Evolutionary conservation across 2,329 filamentous ascomycete genomes (phyloP).

Genomic region (Pseudogymnoascus sp.): DNA sequence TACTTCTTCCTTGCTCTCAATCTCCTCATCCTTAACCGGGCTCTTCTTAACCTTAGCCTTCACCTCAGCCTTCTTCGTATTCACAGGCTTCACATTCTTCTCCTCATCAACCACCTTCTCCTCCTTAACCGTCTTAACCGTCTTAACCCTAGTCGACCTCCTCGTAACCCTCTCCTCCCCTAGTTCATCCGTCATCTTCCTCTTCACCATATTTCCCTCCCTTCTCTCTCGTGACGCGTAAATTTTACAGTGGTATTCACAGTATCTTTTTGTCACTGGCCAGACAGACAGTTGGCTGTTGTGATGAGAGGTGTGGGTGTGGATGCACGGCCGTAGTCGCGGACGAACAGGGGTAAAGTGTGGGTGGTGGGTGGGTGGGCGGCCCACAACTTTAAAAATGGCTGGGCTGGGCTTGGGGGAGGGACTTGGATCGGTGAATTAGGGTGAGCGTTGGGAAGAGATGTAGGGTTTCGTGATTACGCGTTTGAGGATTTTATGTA

Average conservation of each 20-base stretch:
- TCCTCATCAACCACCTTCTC: neutral
- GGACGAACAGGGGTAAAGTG: neutral
- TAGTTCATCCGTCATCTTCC: neutral
- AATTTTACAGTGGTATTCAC: neutral
- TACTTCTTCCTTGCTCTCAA: neutral
- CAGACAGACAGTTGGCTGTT: neutral
- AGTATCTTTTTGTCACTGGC: neutral
- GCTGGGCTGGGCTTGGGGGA: neutral
- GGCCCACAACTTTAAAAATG: neutral
- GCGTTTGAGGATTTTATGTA: too few species aligned
- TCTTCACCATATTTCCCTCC: too few species aligned
- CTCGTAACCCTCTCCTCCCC: neutral
- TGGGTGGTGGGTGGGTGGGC: neutral
- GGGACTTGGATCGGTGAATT: too few species aligned
- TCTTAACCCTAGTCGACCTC: neutral
- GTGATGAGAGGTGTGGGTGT: neutral
- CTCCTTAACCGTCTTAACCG: too few species aligned
- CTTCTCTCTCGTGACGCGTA: too few species aligned
- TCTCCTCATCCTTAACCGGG: constrained; percentile 33
- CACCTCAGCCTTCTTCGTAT: constrained; percentile 33
- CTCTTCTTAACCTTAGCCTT: constrained; percentile 36
- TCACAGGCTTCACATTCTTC: neutral
- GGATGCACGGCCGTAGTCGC: neutral
- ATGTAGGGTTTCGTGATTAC: too few species aligned
- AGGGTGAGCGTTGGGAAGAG: too few species aligned